A percentile compares a stretch with the other conserved stretches of the same genome.
Evolutionary conservation across 345 rosid species (phyloP).

Genomic region (Excoecaria agallocha): DNA sequence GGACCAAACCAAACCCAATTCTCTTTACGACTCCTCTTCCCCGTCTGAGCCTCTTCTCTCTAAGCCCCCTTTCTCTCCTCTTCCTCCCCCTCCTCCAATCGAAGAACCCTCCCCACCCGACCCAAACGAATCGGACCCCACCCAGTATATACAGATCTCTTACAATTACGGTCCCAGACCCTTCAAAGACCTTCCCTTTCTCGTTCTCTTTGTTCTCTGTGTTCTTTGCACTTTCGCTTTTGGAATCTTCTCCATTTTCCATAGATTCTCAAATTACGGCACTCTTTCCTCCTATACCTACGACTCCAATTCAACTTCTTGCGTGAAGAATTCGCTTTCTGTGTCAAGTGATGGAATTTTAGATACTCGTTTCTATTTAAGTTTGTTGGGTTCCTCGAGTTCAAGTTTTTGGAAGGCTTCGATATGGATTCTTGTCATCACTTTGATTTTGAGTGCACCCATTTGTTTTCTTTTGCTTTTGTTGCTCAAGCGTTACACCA

Average conservation of each 20-base stretch:
- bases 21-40: constrained; percentile 44
- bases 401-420: constrained; percentile 39
- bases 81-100: constrained; percentile 23
- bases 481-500: constrained; percentile 75
- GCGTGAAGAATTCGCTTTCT: constrained; percentile 37
- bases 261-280: constrained; percentile 49
- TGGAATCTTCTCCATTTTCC: constrained; percentile 68
- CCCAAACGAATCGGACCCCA: constrained; percentile 53
- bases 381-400: constrained; percentile 26
- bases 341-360: neutral
- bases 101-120: constrained; percentile 36
- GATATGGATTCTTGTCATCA: constrained; percentile 67
- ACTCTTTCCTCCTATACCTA: constrained; percentile 54
- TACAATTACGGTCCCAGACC: constrained; percentile 68
- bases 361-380: neutral
- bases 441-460: constrained; percentile 67
- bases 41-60: constrained; percentile 71
- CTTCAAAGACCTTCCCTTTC: constrained; percentile 72
- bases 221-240: constrained; percentile 64
- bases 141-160: constrained; percentile 84
- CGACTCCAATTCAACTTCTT: constrained; percentile 53
- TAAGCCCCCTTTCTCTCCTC: constrained; percentile 33
- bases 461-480: constrained; percentile 62
- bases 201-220: constrained; percentile 59
- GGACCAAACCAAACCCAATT: constrained; percentile 39